phyloP scores from a whole-genome alignment of 805 yeast species.

The Ogataea ramenticola region DNA sequence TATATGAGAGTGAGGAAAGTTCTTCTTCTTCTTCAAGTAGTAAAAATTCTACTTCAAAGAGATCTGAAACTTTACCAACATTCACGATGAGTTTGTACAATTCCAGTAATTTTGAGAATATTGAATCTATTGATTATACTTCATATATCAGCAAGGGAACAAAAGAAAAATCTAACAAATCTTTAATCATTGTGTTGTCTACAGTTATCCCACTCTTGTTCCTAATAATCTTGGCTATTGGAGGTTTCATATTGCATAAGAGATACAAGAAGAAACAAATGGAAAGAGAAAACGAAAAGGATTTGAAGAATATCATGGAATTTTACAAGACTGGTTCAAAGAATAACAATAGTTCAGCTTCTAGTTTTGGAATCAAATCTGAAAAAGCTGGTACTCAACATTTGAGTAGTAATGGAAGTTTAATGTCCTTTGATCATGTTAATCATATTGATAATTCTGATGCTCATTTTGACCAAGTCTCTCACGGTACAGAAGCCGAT shows the following conservation, averaged over 20 bases:
- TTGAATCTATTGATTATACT: conserved; percentile 26
- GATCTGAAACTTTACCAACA: not conserved
- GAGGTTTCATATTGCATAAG: conserved; percentile 21
- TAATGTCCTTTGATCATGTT: conserved; percentile 3
- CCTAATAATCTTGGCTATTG: conserved; percentile 26
- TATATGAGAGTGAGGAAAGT: conserved; percentile 19
- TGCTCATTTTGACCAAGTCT: not conserved
- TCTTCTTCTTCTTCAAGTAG: not conserved
- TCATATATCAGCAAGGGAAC: conserved; percentile 8
- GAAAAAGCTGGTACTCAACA: conserved; percentile 3
- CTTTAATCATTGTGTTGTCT: conserved; percentile 38
- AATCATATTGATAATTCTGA: not conserved
- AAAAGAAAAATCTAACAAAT: conserved; percentile 12
- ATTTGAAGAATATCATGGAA: conserved; percentile 24
- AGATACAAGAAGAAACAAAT: conserved; percentile 19
- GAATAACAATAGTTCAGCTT: conserved; percentile 5
- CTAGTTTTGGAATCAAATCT: conserved; percentile 1
- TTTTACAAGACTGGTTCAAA: conserved; percentile 17
- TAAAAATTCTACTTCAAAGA: conserved; percentile 2
- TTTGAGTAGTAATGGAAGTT: not conserved
- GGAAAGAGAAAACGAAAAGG: conserved; percentile 21
- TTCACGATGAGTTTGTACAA: conserved; percentile 37
- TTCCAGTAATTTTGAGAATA: conserved; percentile 26
- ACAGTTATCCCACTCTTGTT: conserved; percentile 36
- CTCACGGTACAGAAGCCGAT: conserved; percentile 10